Evolutionary conservation across 1,284 basidiomycete species (phyloP).

Genomic region (Ceratorhiza oryzae-sativae): DNA sequence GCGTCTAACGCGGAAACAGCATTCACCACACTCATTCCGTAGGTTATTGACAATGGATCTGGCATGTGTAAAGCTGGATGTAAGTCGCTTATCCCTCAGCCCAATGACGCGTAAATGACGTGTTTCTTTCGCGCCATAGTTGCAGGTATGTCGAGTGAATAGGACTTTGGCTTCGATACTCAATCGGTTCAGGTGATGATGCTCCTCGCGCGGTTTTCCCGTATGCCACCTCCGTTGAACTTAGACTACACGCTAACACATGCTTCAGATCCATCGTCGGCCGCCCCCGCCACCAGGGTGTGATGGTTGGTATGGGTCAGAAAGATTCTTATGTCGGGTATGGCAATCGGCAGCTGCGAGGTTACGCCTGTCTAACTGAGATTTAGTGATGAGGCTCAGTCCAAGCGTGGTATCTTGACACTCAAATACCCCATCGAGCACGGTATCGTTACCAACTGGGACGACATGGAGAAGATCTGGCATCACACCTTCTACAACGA

Average conservation of each 20-base stretch:
- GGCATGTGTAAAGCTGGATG: slow-evolving; percentile 67
- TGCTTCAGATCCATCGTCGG: slow-evolving; percentile 80
- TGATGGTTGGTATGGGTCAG: slow-evolving; percentile 90
- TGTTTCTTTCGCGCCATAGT: slow-evolving; percentile 32
- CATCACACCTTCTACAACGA: slow-evolving; percentile 89
- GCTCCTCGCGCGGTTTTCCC: slow-evolving; percentile 75
- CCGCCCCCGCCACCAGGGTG: slow-evolving; percentile 90
- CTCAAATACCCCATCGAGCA: slow-evolving; percentile 69
- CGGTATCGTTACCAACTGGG: slow-evolving; percentile 72
- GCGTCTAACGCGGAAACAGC: background rate
- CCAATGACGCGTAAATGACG: slow-evolving; percentile 7
- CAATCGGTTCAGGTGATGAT: slow-evolving; percentile 61
- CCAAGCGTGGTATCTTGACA: slow-evolving; percentile 94
- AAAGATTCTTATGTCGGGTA: slow-evolving; percentile 90
- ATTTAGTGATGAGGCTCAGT: slow-evolving; percentile 88
- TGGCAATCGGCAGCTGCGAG: slow-evolving; percentile 52
- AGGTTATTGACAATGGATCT: slow-evolving; percentile 60
- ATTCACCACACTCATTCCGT: background rate
- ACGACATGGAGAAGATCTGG: slow-evolving; percentile 70
- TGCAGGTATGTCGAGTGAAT: slow-evolving; percentile 38
- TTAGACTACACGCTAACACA: background rate
- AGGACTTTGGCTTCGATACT: slow-evolving; percentile 5
- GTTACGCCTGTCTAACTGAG: background rate
- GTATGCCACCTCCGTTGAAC: slow-evolving; percentile 52
- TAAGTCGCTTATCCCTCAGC: slow-evolving; percentile 40